Conservation (phyloP, 768 basidiomycete species). For the Boletus pseudopeckii region DNA sequence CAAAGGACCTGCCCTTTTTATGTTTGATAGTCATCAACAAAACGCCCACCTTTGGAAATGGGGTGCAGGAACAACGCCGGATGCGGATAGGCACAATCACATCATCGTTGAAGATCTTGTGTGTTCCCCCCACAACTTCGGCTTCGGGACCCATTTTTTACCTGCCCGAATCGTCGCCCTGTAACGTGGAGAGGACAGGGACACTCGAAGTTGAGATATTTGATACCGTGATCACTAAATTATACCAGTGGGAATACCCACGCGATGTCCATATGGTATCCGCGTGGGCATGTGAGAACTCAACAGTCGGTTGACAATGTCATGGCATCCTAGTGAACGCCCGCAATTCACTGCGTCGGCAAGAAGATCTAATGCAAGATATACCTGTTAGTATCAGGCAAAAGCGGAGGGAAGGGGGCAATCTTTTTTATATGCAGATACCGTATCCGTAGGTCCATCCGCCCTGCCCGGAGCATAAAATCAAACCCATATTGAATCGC, state of each 20-base stretch:
- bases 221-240: conserved; percentile 13
- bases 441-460: neutral
- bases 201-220: conserved; percentile 15
- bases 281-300: conserved; percentile 3
- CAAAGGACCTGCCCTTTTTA: conserved; percentile 12
- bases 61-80: neutral
- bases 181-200: conserved; percentile 9
- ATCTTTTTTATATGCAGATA: neutral
- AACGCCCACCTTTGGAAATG: conserved; percentile 9
- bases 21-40: neutral
- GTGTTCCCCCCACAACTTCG: neutral
- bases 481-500: neutral
- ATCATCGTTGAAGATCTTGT: conserved; percentile 4
- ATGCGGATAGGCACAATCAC: conserved; percentile 19
- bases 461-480: neutral
- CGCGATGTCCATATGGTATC: conserved; percentile 14
- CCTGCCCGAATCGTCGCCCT: conserved; percentile 1
- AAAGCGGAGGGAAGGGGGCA: neutral
- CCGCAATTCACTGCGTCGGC: neutral
- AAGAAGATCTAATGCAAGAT: neutral
- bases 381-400: neutral
- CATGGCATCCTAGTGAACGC: neutral
- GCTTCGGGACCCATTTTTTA: neutral
- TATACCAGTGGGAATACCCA: conserved; percentile 13
- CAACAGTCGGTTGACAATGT: neutral